Percentiles rank a stretch among this genome's conserved stretches.
phyloP scores from a whole-genome alignment of 2,329 filamentous ascomycete species.

The Cordyceps tenuipes region DNA sequence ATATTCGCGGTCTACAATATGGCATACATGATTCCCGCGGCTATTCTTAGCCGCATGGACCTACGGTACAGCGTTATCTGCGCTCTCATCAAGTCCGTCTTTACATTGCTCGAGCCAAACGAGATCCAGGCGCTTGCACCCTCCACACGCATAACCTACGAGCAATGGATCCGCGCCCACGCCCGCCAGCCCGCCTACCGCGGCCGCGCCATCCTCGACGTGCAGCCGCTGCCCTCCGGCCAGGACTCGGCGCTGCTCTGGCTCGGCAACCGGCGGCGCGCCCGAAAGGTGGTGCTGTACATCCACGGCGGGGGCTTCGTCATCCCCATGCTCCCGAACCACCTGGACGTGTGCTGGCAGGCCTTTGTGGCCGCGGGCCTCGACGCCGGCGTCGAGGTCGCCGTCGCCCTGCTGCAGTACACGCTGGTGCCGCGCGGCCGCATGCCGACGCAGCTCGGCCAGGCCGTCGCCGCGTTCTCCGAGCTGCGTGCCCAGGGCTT shows the following conservation, averaged over 20 bases:
- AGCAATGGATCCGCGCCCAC: slow-evolving; percentile 18
- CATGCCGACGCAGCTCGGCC: slow-evolving; percentile 3
- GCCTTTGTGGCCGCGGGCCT: slow-evolving; percentile 15
- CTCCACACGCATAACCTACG: slow-evolving; percentile 15
- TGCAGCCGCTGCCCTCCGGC: slow-evolving; percentile 14
- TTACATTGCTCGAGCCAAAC: slow-evolving; percentile 15
- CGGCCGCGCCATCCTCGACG: slow-evolving; percentile 10
- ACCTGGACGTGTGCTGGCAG: slow-evolving; percentile 21
- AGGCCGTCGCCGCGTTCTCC: neutral
- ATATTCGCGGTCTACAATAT: neutral
- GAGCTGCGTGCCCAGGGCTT: slow-evolving; percentile 23
- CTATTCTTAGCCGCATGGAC: slow-evolving; percentile 3
- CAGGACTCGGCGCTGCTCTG: slow-evolving; percentile 17
- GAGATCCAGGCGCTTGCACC: slow-evolving; percentile 17
- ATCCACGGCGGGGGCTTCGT: slow-evolving; percentile 22
- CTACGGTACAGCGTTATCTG: slow-evolving; percentile 12
- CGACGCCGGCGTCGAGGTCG: slow-evolving; percentile 16
- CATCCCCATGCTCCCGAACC: slow-evolving; percentile 15
- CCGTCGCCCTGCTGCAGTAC: slow-evolving; percentile 27
- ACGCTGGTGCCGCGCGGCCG: slow-evolving; percentile 21
- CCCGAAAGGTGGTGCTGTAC: slow-evolving; percentile 21
- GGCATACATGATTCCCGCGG: neutral
- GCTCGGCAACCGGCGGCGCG: slow-evolving; percentile 19
- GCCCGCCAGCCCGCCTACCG: neutral
- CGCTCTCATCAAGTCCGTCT: slow-evolving; percentile 12